A percentile compares a stretch with the other conserved stretches of the same genome.
These are phyloP conservation scores for Rauvolfia tetraphylla DNA, from an alignment of 257 asterid genomes.

Conservation along the genomic window DNA sequence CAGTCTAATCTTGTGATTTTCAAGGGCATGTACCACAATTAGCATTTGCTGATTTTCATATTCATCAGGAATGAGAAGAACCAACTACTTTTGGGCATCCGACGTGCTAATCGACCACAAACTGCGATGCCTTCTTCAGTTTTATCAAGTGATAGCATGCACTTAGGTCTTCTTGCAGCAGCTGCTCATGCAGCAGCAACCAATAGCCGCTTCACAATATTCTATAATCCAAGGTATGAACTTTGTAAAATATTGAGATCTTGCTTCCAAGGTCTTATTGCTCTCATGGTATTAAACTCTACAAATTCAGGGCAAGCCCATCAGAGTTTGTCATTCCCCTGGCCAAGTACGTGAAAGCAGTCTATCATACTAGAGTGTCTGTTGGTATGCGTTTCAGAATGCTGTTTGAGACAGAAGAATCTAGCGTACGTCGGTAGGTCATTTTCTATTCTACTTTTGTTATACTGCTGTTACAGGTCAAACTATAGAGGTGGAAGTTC, in stretches of 20 bases:
- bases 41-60: neutral
- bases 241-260: slow-evolving; percentile 4
- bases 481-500: neutral
- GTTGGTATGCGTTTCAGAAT: slow-evolving; percentile 82
- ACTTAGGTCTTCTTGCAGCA: slow-evolving; percentile 82
- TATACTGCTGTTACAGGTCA: neutral
- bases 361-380: slow-evolving; percentile 66
- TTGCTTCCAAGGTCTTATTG: neutral
- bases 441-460: neutral
- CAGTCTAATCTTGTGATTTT: neutral
- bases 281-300: slow-evolving; percentile 11
- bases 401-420: slow-evolving; percentile 79
- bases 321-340: slow-evolving; percentile 70
- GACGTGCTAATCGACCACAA: slow-evolving; percentile 74
- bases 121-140: slow-evolving; percentile 78
- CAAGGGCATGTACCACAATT: neutral
- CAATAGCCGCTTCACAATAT: slow-evolving; percentile 69
- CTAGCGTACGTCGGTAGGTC: slow-evolving; percentile 71
- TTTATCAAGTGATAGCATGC: slow-evolving; percentile 86
- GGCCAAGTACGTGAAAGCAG: slow-evolving; percentile 64
- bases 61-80: slow-evolving; percentile 70
- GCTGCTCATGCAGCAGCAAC: slow-evolving; percentile 89
- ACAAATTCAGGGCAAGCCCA: slow-evolving; percentile 57
- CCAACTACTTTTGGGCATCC: slow-evolving; percentile 68
- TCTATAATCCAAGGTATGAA: slow-evolving; percentile 68